A percentile compares a stretch with the other conserved stretches of the same genome.
These are phyloP conservation scores for Phytophthora parvispora DNA, from an alignment of 352 stramenopile species.

Conservation along the genomic window DNA sequence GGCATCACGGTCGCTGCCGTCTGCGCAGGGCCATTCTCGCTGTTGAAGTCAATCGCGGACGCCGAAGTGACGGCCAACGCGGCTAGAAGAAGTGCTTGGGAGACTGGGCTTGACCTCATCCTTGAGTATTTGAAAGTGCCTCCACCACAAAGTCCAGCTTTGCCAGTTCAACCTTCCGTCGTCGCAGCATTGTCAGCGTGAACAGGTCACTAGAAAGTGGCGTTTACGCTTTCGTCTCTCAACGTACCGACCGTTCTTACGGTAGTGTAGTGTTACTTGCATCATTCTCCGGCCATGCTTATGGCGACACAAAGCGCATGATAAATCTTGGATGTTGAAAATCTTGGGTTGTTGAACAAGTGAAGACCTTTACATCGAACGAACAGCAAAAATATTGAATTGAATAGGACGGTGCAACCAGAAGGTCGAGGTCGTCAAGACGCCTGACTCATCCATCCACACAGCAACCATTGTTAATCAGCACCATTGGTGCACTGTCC, in stretches of 20 bases:
- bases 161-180: background rate
- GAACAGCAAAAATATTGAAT: background rate
- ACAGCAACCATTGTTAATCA: background rate
- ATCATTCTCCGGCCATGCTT: background rate
- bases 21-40: constrained; percentile 10
- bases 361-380: background rate
- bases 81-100: constrained; percentile 8
- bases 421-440: background rate
- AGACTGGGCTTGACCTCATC: constrained; percentile 9
- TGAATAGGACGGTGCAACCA: background rate
- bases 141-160: background rate
- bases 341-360: background rate
- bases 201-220: background rate
- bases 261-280: too few relatives aligned
- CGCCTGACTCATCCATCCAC: background rate
- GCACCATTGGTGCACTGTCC: background rate
- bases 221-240: background rate
- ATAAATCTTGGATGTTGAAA: constrained; percentile 7
- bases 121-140: constrained; percentile 16
- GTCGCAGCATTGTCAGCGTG: background rate
- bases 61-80: constrained; percentile 17
- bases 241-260: too few relatives aligned
- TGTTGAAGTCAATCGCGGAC: constrained; percentile 21
- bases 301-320: background rate
- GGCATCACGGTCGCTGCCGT: constrained; percentile 22